phyloP scores from a whole-genome alignment of 2,329 filamentous ascomycete genomes.

The Arthrobotrys conoides region DNA sequence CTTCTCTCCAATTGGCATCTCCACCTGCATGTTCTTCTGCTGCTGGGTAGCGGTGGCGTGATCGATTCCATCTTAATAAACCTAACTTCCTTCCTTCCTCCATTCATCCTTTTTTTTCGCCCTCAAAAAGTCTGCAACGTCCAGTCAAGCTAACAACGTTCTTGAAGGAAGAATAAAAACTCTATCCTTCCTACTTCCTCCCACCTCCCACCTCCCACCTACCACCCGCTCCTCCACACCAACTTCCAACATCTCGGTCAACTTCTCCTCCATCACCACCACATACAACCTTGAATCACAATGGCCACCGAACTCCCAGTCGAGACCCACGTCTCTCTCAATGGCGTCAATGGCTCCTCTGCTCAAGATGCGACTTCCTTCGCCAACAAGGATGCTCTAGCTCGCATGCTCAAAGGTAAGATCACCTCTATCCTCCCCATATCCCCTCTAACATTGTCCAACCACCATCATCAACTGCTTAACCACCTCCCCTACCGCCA shows the following conservation, averaged over 20 bases:
- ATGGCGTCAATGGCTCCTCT: slow-evolving; percentile 64
- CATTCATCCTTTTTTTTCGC: background rate
- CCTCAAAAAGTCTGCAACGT: slow-evolving; percentile 20
- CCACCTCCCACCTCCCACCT: background rate
- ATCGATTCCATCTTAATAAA: slow-evolving; percentile 6
- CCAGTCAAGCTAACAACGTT: background rate
- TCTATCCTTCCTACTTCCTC: background rate
- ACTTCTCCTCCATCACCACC: background rate
- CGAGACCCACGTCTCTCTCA: slow-evolving; percentile 39
- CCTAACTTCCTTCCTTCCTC: background rate
- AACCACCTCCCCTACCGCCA: background rate
- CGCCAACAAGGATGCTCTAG: slow-evolving; percentile 92
- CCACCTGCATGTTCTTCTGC: slow-evolving; percentile 8
- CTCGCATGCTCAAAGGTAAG: slow-evolving; percentile 93
- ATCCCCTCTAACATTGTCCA: background rate
- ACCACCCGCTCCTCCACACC: background rate
- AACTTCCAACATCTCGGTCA: background rate
- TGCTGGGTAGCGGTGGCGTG: slow-evolving; percentile 33
- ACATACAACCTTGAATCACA: slow-evolving; percentile 12
- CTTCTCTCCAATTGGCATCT: slow-evolving; percentile 23
- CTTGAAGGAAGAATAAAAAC: background rate
- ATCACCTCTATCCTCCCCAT: background rate
- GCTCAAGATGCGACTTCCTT: slow-evolving; percentile 73
- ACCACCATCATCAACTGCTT: background rate
- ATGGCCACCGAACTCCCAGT: slow-evolving; percentile 56